Conservation (phyloP, 176 grass and related monocot species). For the Carex littledalei region DNA sequence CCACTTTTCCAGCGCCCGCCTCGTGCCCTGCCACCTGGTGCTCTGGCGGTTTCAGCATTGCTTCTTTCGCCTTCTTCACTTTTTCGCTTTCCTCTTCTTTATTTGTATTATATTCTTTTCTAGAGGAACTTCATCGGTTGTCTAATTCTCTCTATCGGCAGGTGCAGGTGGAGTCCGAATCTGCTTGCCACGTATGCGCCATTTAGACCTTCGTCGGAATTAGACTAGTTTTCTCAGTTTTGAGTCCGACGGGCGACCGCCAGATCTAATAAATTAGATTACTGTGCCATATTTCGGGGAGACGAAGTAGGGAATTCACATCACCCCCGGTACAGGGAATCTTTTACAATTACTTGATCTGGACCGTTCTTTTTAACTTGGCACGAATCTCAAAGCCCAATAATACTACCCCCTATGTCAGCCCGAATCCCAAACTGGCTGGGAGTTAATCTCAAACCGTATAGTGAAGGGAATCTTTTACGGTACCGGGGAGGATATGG, state of each 20-base stretch:
- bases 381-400: no score
- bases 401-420: no score
- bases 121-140: background rate
- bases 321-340: no score
- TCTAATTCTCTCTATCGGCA: no score
- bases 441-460: no score
- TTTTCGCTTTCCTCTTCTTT: background rate
- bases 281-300: background rate
- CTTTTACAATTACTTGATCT: no score
- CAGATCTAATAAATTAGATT: background rate
- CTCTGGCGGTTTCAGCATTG: conserved; percentile 54
- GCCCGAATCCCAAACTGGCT: no score
- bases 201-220: background rate
- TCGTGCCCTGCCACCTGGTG: conserved; percentile 77
- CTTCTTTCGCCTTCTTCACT: background rate
- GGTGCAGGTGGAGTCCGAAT: background rate
- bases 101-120: background rate
- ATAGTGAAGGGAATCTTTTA: no score
- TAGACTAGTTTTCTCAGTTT: background rate
- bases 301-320: no score
- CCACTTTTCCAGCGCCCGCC: conserved; percentile 13
- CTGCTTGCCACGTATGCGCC: background rate
- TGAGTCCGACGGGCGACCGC: background rate
- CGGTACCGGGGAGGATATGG: no score
- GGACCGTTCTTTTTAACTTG: no score